Base-by-base conservation (phyloP, 345 rosid genomes). In the Populus ilicifolia region DNA sequence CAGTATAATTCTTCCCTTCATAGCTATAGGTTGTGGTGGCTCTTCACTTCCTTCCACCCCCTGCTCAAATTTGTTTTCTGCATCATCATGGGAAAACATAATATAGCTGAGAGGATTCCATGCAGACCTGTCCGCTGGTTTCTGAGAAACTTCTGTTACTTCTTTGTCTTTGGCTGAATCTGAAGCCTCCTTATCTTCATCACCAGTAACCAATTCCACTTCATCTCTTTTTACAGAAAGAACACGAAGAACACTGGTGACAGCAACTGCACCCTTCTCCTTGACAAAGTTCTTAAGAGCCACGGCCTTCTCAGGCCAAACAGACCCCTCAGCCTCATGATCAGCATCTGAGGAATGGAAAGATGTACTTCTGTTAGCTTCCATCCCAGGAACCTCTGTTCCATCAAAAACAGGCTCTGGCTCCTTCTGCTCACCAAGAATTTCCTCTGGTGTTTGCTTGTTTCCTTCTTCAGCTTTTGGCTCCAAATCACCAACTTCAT, bases 51-150 rank as follows among this genome's bases (percentile, higher is more conserved):
- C 64, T 21, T 69, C 81, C 35, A 77, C 83, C 71, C 73, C 81
- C 69, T 72, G 82, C 69, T 74, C 86, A 63, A 39, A 35, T 77
- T 82, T 86, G 72, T 68, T 83, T 61, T 78, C 84, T 29, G 82
- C 88, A 78, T 71, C 83, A 77, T 87, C 89, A 62, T 80, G 87
- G 48, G 88, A 82, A 84, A 79, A 78, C 82, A 72, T 88, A 43
- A 92, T 81, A 80, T 83, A 90, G 78, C 80, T 84, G 63, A 90
- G 83, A 39, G 97, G 97, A 74, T 92, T 91, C 96, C 97, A 92
- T 1, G 83, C 72, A 59, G 88, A 84, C 69, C 75, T 88, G 54
- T 84, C 91, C 12, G 77, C 70, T 50, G 81, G 20, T 81, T 80
- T 90, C 23, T 77, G 84, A 64, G 89, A 80, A 50, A 43, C 83